phyloP scores from a whole-genome alignment of 2,329 filamentous ascomycete species.

The Penicillium sp. region DNA sequence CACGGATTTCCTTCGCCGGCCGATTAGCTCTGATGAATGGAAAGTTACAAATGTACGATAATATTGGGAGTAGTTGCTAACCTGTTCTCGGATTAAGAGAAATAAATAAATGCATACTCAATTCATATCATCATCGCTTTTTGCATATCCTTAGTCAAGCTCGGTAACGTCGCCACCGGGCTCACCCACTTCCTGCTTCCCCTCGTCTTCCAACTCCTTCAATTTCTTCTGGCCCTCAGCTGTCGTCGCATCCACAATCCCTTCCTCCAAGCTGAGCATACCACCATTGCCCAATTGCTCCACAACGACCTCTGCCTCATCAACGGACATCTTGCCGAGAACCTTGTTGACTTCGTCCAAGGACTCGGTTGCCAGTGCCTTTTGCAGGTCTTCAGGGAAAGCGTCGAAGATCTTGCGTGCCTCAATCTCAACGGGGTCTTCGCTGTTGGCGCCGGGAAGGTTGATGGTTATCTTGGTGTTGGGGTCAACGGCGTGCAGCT shows the following conservation, averaged over 20 bases:
- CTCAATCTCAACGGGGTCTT: conserved; percentile 53
- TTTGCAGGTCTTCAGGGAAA: conserved; percentile 72
- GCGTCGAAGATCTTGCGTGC: conserved; percentile 69
- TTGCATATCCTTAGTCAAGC: conserved; percentile 22
- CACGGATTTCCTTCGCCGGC: conserved; percentile 6
- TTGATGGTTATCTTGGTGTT: conserved; percentile 83
- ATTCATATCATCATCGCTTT: conserved; percentile 2
- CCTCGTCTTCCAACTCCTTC: conserved; percentile 62
- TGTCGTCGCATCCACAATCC: conserved; percentile 91
- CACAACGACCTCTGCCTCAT: conserved; percentile 77
- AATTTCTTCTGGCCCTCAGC: conserved; percentile 71
- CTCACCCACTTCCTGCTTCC: conserved; percentile 39
- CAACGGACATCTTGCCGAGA: conserved; percentile 76
- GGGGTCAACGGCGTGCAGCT: conserved; percentile 90
- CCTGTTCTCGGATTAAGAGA: neutral
- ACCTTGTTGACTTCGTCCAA: conserved; percentile 84
- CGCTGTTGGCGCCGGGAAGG: conserved; percentile 61
- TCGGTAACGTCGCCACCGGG: conserved; percentile 43
- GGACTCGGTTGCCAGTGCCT: conserved; percentile 76
- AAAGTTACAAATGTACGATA: neutral
- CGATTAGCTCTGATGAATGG: neutral
- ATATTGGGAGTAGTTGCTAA: neutral
- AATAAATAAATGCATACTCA: conserved; percentile 4
- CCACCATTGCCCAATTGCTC: conserved; percentile 72
- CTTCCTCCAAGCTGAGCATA: conserved; percentile 81